Conservation (phyloP, 2,329 filamentous ascomycete genomes). For the Penicillium occitanis region DNA sequence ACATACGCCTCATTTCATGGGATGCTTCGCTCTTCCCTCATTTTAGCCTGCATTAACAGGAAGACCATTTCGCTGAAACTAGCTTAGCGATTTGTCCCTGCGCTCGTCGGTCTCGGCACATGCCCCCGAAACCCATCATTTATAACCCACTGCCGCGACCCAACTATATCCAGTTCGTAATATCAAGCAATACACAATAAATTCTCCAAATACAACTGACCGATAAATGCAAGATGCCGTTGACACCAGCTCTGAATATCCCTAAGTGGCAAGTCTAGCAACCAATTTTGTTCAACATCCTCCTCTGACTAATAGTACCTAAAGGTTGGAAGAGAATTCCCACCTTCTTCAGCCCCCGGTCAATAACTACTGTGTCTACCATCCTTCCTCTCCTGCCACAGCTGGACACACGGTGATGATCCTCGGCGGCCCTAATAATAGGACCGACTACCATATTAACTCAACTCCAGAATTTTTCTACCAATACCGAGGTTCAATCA, state of each 20-base stretch:
- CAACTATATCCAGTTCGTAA: too few species aligned
- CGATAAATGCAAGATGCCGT: too few species aligned
- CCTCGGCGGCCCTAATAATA: conserved; percentile 91
- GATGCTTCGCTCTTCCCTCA: too few species aligned
- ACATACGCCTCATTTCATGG: too few species aligned
- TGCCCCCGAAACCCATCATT: too few species aligned
- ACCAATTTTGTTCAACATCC: conserved; percentile 12
- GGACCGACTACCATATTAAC: conserved; percentile 99
- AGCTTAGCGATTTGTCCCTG: too few species aligned
- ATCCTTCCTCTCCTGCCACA: conserved; percentile 63
- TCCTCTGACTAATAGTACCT: neutral
- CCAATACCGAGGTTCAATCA: conserved; percentile 89
- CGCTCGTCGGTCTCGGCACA: too few species aligned
- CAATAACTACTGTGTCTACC: conserved; percentile 97
- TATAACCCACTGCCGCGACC: too few species aligned
- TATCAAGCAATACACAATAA: too few species aligned
- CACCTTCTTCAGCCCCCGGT: conserved; percentile 91
- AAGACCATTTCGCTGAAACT: too few species aligned
- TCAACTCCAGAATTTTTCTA: conserved; percentile 96
- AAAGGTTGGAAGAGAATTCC: conserved; percentile 84
- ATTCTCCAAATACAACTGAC: too few species aligned
- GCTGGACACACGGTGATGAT: conserved; percentile 84
- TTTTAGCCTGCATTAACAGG: too few species aligned
- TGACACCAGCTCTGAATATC: conserved; percentile 39
- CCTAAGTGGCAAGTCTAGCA: conserved; percentile 43